A percentile compares a stretch with the other conserved stretches of the same genome.
phyloP scores from a whole-genome alignment of 371 early-diverging fungal genomes.

The Mucor ambiguus region DNA sequence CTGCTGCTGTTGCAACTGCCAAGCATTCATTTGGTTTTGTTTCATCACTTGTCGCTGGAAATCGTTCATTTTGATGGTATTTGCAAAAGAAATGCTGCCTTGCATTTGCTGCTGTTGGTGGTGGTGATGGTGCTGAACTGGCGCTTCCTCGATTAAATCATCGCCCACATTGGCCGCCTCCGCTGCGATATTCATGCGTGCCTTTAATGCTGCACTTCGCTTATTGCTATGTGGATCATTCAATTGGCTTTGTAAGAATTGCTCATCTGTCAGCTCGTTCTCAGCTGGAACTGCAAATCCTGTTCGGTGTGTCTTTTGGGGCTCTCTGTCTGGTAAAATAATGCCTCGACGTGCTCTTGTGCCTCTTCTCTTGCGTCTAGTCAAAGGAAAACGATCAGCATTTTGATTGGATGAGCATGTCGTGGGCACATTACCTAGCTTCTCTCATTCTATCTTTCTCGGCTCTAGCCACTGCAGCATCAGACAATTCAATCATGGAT shows the following conservation, averaged over 20 bases:
- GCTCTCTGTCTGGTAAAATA: conserved; percentile 69
- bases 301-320: conserved; percentile 47
- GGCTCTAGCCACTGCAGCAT: conserved; percentile 76
- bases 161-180: conserved; percentile 28
- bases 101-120: conserved; percentile 1
- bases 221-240: conserved; percentile 12
- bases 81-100: conserved; percentile 5
- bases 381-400: background rate
- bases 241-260: conserved; percentile 23
- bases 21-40: background rate
- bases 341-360: conserved; percentile 67
- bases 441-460: conserved; percentile 81
- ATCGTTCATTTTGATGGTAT: background rate
- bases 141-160: conserved; percentile 5
- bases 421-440: conserved; percentile 28
- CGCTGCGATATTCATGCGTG: conserved; percentile 53
- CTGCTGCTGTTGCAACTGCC: background rate
- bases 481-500: conserved; percentile 66
- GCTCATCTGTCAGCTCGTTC: conserved; percentile 43
- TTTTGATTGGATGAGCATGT: background rate
- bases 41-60: background rate
- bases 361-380: conserved; percentile 78
- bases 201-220: conserved; percentile 42
- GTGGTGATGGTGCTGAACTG: background rate
- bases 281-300: conserved; percentile 38